Percentiles rank a stretch among this genome's conserved stretches.
These are phyloP conservation scores for Ascochyta rabiei DNA, from an alignment of 2,329 filamentous ascomycete species.

Conservation along the genomic window DNA sequence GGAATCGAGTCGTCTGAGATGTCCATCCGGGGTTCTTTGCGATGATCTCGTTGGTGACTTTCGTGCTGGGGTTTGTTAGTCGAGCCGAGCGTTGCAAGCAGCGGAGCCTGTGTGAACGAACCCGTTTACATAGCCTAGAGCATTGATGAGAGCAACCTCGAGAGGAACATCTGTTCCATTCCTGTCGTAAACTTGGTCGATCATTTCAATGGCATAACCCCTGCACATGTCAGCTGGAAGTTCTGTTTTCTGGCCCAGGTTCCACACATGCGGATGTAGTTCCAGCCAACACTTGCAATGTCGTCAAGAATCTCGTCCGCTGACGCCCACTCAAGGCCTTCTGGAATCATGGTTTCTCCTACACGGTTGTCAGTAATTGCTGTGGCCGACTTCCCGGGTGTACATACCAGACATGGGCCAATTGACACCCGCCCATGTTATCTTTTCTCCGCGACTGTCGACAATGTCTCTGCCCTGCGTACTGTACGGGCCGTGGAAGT, in stretches of 20 bases:
- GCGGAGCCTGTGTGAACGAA: not conserved
- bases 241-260: not conserved
- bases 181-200: constrained; percentile 51
- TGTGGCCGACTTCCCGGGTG: not conserved
- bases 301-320: constrained; percentile 59
- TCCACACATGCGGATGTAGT: constrained; percentile 60
- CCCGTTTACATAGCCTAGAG: constrained; percentile 48
- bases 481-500: constrained; percentile 44
- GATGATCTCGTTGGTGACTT: constrained; percentile 47
- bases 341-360: constrained; percentile 64
- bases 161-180: constrained; percentile 48
- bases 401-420: constrained; percentile 55
- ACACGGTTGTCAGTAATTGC: constrained; percentile 23
- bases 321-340: constrained; percentile 64
- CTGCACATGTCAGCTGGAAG: constrained; percentile 14
- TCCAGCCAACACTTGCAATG: constrained; percentile 62
- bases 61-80: constrained; percentile 28
- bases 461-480: constrained; percentile 49
- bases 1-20: constrained; percentile 48
- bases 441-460: constrained; percentile 48
- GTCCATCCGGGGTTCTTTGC: constrained; percentile 47
- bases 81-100: not conserved
- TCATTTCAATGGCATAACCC: constrained; percentile 52
- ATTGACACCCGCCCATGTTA: constrained; percentile 67
- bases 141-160: constrained; percentile 49